Conservation (phyloP, 1,139 yeast genomes). For the Hyphopichia fennica region DNA sequence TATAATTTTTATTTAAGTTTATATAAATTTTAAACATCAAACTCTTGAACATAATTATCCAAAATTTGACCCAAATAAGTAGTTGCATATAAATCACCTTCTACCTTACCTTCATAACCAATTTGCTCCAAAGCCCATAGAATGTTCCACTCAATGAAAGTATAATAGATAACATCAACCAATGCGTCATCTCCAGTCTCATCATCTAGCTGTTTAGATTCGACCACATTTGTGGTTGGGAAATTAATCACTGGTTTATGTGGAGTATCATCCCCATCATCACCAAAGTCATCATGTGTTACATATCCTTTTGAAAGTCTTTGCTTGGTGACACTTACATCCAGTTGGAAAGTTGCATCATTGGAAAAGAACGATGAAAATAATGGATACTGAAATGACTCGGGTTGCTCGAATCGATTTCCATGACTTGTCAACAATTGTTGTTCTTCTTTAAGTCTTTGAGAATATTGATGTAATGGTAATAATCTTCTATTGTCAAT, state of each 20-base stretch:
- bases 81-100: slow-evolving; percentile 30
- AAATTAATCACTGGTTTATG: slow-evolving; percentile 64
- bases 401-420: not conserved
- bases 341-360: not conserved
- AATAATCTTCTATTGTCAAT: slow-evolving; percentile 15
- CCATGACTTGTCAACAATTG: not conserved
- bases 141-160: slow-evolving; percentile 67
- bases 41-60: slow-evolving; percentile 23
- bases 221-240: slow-evolving; percentile 76
- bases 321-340: slow-evolving; percentile 7
- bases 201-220: slow-evolving; percentile 32
- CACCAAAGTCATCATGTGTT: slow-evolving; percentile 81
- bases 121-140: slow-evolving; percentile 52
- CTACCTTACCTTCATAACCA: slow-evolving; percentile 16
- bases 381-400: not conserved
- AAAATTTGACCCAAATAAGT: slow-evolving; percentile 35
- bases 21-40: slow-evolving; percentile 9
- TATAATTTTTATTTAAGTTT: not conserved
- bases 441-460: not conserved
- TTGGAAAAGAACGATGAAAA: not conserved
- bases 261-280: slow-evolving; percentile 84
- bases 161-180: slow-evolving; percentile 76
- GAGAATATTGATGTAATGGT: slow-evolving; percentile 28
- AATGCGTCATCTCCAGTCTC: slow-evolving; percentile 17
- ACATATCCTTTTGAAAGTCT: slow-evolving; percentile 62